Percentiles rank a stretch among this genome's conserved stretches.
These are phyloP conservation scores for Apophysomyces sp. DNA, from an alignment of 371 early-diverging fungal genomes.

Conservation along the genomic window DNA sequence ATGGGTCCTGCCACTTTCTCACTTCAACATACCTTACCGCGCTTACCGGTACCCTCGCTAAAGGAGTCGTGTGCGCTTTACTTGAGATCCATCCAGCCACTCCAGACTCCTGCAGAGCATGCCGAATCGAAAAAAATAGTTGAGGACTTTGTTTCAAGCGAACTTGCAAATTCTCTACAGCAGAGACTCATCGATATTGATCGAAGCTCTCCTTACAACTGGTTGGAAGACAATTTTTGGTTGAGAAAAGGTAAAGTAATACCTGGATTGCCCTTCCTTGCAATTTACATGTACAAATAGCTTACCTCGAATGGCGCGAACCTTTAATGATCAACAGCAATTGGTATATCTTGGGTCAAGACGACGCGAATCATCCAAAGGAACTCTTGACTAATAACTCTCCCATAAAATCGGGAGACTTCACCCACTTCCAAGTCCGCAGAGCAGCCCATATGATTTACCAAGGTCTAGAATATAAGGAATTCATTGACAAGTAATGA, in stretches of 20 bases:
- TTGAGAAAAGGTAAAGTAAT: constrained; percentile 42
- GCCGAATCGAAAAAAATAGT: constrained; percentile 30
- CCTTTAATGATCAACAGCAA: constrained; percentile 87
- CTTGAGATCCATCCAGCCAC: constrained; percentile 63
- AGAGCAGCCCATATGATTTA: constrained; percentile 83
- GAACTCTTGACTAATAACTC: constrained; percentile 43
- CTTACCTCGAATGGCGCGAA: constrained; percentile 90
- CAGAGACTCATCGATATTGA: constrained; percentile 63
- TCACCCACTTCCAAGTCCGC: constrained; percentile 78
- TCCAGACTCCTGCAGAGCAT: constrained; percentile 44
- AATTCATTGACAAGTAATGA: constrained; percentile 58
- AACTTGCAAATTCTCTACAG: constrained; percentile 41
- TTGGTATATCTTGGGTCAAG: constrained; percentile 76
- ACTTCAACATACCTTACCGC: constrained; percentile 70
- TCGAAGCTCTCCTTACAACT: constrained; percentile 65
- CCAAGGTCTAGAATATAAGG: constrained; percentile 72
- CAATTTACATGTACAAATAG: constrained; percentile 31
- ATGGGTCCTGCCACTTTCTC: constrained; percentile 54
- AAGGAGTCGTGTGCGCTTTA: constrained; percentile 75
- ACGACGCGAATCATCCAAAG: constrained; percentile 69
- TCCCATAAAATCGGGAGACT: constrained; percentile 37
- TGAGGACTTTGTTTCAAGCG: constrained; percentile 28
- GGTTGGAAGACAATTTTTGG: constrained; percentile 95
- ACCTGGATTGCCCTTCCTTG: background rate
- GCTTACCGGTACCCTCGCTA: constrained; percentile 79